phyloP scores from a whole-genome alignment of 805 yeast species.

The Suhomyces pyralidae region DNA sequence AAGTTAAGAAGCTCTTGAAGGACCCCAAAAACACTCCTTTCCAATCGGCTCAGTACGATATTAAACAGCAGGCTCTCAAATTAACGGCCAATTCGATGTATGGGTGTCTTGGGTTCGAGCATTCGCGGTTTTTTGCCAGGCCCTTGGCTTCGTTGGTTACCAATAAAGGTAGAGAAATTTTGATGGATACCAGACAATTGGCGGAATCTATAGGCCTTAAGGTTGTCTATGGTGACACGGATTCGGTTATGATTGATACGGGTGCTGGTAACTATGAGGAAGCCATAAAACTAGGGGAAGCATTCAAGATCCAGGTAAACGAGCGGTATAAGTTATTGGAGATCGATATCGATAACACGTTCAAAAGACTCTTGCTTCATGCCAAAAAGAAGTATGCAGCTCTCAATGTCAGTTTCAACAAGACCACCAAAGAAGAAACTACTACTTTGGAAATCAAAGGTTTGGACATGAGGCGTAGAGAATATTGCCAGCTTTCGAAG shows the following conservation, averaged over 20 bases:
- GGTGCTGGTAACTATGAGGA: slow-evolving; percentile 65
- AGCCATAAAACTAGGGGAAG: slow-evolving; percentile 79
- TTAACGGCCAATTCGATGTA: slow-evolving; percentile 99
- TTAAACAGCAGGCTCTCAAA: slow-evolving; percentile 92
- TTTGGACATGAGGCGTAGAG: slow-evolving; percentile 95
- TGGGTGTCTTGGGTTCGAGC: slow-evolving; percentile 92
- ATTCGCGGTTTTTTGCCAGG: slow-evolving; percentile 91
- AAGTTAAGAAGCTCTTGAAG: slow-evolving; percentile 82
- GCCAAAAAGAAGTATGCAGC: slow-evolving; percentile 99
- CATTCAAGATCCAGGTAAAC: slow-evolving; percentile 81
- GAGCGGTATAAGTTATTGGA: slow-evolving; percentile 84
- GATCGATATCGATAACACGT: slow-evolving; percentile 92
- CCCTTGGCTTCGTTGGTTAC: slow-evolving; percentile 96
- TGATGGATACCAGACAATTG: slow-evolving; percentile 86
- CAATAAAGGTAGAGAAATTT: slow-evolving; percentile 90
- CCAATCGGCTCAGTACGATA: slow-evolving; percentile 83
- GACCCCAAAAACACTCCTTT: slow-evolving; percentile 60
- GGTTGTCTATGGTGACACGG: slow-evolving; percentile 97
- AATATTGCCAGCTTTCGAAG: slow-evolving; percentile 88
- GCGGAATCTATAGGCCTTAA: slow-evolving; percentile 82
- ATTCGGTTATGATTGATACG: slow-evolving; percentile 97
- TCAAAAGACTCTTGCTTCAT: slow-evolving; percentile 76
- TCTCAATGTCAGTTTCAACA: slow-evolving; percentile 54
- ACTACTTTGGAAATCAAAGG: slow-evolving; percentile 86
- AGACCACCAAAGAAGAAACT: slow-evolving; percentile 50